phyloP scores from a whole-genome alignment of 768 basidiomycete species.

The Sistotremastrum niveocremeum region DNA sequence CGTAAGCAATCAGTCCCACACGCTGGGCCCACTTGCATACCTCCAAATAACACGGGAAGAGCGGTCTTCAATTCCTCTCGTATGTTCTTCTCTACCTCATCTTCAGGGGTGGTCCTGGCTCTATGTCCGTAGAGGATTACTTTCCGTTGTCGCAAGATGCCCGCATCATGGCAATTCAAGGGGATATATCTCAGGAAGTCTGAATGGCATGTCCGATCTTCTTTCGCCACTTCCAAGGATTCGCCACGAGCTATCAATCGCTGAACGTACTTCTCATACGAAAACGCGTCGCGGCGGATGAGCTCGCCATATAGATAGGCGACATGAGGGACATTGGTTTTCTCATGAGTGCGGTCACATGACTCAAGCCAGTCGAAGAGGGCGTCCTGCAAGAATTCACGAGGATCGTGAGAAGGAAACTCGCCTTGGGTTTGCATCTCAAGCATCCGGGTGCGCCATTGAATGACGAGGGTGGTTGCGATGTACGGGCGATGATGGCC shows the following conservation, averaged over 20 bases:
- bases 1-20: neutral
- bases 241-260: slow-evolving; percentile 74
- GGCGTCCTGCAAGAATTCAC: slow-evolving; percentile 53
- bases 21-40: slow-evolving; percentile 17
- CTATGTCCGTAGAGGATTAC: slow-evolving; percentile 56
- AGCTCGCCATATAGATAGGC: slow-evolving; percentile 61
- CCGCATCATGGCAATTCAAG: slow-evolving; percentile 41
- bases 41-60: slow-evolving; percentile 57
- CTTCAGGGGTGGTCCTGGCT: slow-evolving; percentile 58
- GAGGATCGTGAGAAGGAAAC: slow-evolving; percentile 34
- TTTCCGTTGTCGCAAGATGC: slow-evolving; percentile 55
- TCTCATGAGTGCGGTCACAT: slow-evolving; percentile 45
- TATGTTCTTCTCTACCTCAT: slow-evolving; percentile 54
- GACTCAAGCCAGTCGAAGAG: slow-evolving; percentile 74
- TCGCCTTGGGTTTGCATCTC: slow-evolving; percentile 53
- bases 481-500: slow-evolving; percentile 73
- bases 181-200: slow-evolving; percentile 63
- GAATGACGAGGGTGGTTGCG: slow-evolving; percentile 51
- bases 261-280: slow-evolving; percentile 63
- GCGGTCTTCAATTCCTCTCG: slow-evolving; percentile 52
- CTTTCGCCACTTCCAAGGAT: slow-evolving; percentile 28
- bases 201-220: slow-evolving; percentile 45
- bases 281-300: slow-evolving; percentile 55
- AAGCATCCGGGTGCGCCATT: slow-evolving; percentile 47
- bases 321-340: slow-evolving; percentile 41